Evolutionary conservation across 163 green algal genomes (phyloP).

Genomic region (Chloromonas sp.): DNA sequence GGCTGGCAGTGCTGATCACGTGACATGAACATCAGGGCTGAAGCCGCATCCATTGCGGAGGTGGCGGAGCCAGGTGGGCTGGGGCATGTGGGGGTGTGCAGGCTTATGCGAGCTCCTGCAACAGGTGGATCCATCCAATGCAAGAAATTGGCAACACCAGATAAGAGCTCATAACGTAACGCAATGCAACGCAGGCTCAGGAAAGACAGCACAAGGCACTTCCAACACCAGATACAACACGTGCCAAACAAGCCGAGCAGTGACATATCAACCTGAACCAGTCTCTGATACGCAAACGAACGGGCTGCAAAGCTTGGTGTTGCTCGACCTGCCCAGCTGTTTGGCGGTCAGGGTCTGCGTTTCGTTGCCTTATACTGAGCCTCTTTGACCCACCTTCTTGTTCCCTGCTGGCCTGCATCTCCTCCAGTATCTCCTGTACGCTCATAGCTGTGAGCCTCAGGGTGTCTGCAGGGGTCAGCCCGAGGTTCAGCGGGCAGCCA

Average conservation of each 20-base stretch:
- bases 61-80: background rate
- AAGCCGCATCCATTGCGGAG: background rate
- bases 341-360: background rate
- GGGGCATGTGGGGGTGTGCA: background rate
- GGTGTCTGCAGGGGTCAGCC: background rate
- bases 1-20: background rate
- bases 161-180: no score
- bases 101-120: no score
- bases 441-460: background rate
- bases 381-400: background rate
- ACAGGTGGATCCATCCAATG: no score
- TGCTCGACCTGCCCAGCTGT: no score
- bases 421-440: background rate
- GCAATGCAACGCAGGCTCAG: no score
- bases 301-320: no score
- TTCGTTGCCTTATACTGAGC: background rate
- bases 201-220: no score
- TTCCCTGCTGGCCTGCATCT: background rate
- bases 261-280: no score
- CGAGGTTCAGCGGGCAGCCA: background rate
- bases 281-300: no score
- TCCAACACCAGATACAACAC: no score
- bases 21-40: background rate
- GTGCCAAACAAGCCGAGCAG: no score
- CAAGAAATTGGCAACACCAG: no score